phyloP scores from a whole-genome alignment of 495 filamentous ascomycete genomes.

The Xylaria longipes region DNA sequence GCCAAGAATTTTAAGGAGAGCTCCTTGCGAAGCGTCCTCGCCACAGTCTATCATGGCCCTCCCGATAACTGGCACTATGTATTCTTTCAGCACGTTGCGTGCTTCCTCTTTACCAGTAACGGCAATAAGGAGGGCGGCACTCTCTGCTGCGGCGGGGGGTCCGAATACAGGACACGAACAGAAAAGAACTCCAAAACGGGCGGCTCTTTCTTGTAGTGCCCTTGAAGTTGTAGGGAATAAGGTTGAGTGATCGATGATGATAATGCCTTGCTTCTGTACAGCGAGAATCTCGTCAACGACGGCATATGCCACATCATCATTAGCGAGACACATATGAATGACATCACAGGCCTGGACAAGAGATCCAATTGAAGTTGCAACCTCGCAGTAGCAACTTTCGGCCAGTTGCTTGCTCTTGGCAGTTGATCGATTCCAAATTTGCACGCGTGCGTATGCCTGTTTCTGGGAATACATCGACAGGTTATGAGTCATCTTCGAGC shows the following conservation, averaged over 20 bases:
- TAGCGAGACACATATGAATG: constrained; percentile 12
- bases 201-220: constrained; percentile 10
- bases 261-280: not conserved
- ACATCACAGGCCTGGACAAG: constrained; percentile 1
- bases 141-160: not conserved
- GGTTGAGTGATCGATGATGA: constrained; percentile 9
- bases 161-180: constrained; percentile 8
- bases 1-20: constrained; percentile 20
- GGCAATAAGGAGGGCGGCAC: constrained; percentile 6
- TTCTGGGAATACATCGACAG: not conserved
- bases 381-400: constrained; percentile 5
- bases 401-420: constrained; percentile 8
- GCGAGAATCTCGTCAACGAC: constrained; percentile 7
- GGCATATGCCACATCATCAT: constrained; percentile 7
- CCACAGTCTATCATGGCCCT: constrained; percentile 15
- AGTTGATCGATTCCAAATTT: constrained; percentile 14
- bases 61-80: constrained; percentile 10
- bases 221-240: constrained; percentile 9
- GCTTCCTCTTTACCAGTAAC: constrained; percentile 11
- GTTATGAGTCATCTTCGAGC: constrained; percentile 16
- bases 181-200: not conserved
- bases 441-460: constrained; percentile 9
- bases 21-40: constrained; percentile 11
- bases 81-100: constrained; percentile 4
- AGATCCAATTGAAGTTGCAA: not conserved